Conservation (phyloP, 2,329 filamentous ascomycete genomes). For the Epichloe scottii region DNA sequence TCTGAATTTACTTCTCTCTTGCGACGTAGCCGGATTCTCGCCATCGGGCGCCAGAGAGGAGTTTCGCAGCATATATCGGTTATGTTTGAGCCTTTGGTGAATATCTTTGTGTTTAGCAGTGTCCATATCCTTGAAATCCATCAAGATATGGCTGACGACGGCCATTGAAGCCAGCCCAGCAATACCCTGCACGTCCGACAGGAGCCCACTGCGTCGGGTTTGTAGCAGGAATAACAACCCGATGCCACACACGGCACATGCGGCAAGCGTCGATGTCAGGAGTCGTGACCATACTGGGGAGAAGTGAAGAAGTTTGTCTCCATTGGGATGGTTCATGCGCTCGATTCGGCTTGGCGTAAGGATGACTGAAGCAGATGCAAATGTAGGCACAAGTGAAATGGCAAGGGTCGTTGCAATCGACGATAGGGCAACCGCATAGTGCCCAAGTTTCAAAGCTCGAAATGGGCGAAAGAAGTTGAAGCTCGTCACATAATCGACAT, state of each 20-base stretch:
- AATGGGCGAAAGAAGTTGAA: slow-evolving; percentile 54
- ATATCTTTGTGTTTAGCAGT: slow-evolving; percentile 53
- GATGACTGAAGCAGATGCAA: slow-evolving; percentile 50
- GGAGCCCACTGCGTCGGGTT: slow-evolving; percentile 49
- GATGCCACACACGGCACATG: slow-evolving; percentile 46
- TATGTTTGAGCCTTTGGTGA: slow-evolving; percentile 51
- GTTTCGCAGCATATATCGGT: slow-evolving; percentile 58
- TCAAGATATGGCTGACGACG: slow-evolving; percentile 58
- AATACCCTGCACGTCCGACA: slow-evolving; percentile 59
- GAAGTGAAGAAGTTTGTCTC: slow-evolving; percentile 42
- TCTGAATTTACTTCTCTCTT: slow-evolving; percentile 34
- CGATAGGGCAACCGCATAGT: slow-evolving; percentile 57
- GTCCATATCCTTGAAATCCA: slow-evolving; percentile 63
- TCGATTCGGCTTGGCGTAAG: slow-evolving; percentile 39
- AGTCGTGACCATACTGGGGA: slow-evolving; percentile 48
- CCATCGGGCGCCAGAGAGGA: slow-evolving; percentile 57
- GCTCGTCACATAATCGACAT: slow-evolving; percentile 61
- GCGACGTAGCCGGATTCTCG: slow-evolving; percentile 27
- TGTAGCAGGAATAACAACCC: slow-evolving; percentile 49
- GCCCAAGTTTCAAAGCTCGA: slow-evolving; percentile 45
- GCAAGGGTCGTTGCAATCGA: slow-evolving; percentile 53
- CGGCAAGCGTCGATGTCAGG: slow-evolving; percentile 40
- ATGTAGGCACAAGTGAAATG: slow-evolving; percentile 55
- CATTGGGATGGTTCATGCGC: slow-evolving; percentile 28
- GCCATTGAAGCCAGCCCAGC: slow-evolving; percentile 66